Base-by-base conservation (phyloP, 768 basidiomycete genomes). In the Mrakia blollopis region DNA sequence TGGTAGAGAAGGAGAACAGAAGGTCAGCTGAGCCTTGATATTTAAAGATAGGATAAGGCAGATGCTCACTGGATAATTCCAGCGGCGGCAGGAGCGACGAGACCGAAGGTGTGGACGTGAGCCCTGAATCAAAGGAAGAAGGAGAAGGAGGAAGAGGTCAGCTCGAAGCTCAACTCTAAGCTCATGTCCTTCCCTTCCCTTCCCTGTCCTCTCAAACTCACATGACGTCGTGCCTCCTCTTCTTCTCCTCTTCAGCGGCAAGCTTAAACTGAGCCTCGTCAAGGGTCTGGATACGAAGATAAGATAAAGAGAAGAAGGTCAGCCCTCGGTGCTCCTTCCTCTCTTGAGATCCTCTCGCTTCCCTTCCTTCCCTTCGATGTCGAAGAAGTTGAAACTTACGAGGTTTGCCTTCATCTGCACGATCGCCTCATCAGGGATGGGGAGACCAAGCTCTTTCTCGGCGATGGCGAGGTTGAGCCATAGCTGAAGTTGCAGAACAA, bases 181-280 rank as follows among this genome's bases (percentile, higher is more conserved):
- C 57, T 62, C 61, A 14, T 32, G 13, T 32, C 61, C 4, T 5
- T 18, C 37, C 37, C 11, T 14, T 23, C 23, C 37, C 39, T 8
- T 35, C 14, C 14, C 63, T 65, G 7, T 37, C 30, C 39, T 23
- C 63, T 14, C 3, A 6, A 18, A 73, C 76, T 21, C 52, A 77
- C 97, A 99, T 99, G 62, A 99, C 97, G 84, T 99, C 97, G 85
- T 99, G 97, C 18, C 97, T 88, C 35, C 97, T 86, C 85, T 94
- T 97, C 86, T 97, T 98, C 85, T 99, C 97, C 84, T 99, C 97
- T 74, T 88, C 85, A 0, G 94, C 95, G 1, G 97, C 97, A 73
- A 92, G 87, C 79, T 90, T 91, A 81, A 98, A 96, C 85, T 99
- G 97, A 68, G 91, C 89, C 16, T 89, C 90, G 75, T 94, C 93